Evolutionary conservation across 2,329 filamentous ascomycete species (phyloP).

Genomic region (Paraphoma chrysanthemicola): DNA sequence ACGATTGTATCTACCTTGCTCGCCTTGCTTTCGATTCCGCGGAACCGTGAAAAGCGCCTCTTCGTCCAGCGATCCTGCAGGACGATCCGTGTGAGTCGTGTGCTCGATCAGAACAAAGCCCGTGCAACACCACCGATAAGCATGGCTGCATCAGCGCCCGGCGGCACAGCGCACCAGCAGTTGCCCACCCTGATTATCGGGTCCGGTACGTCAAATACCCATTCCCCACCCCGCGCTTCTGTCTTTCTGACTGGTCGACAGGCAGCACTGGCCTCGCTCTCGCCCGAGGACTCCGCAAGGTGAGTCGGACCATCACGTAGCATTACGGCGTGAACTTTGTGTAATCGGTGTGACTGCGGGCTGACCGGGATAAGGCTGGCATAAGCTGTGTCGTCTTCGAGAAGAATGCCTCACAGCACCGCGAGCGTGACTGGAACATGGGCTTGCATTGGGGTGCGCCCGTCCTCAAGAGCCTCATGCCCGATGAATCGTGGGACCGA

Average conservation of each 20-base stretch:
- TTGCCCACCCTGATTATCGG: constrained; percentile 41
- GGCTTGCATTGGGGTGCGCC: constrained; percentile 69
- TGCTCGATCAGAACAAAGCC: background rate
- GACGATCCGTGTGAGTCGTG: background rate
- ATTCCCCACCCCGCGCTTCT: constrained; percentile 1
- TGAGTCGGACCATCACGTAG: constrained; percentile 13
- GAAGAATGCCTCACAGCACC: constrained; percentile 55
- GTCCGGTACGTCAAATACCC: constrained; percentile 33
- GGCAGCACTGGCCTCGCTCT: constrained; percentile 46
- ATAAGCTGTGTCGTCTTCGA: constrained; percentile 63
- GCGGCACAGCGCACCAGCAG: background rate
- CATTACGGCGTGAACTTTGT: background rate
- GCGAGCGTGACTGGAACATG: constrained; percentile 67
- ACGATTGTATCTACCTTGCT: too few relatives aligned
- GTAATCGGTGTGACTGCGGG: background rate
- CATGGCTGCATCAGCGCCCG: background rate
- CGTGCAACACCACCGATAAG: background rate
- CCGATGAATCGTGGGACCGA: constrained; percentile 58
- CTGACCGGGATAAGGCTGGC: constrained; percentile 32
- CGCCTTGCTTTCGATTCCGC: background rate
- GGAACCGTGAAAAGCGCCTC: background rate
- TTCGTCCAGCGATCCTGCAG: background rate
- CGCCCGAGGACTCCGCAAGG: constrained; percentile 46
- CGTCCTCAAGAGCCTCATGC: constrained; percentile 59
- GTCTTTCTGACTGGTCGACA: constrained; percentile 21